Conservation (phyloP, 352 stramenopile genomes). For the Globisporangium middletonii region DNA sequence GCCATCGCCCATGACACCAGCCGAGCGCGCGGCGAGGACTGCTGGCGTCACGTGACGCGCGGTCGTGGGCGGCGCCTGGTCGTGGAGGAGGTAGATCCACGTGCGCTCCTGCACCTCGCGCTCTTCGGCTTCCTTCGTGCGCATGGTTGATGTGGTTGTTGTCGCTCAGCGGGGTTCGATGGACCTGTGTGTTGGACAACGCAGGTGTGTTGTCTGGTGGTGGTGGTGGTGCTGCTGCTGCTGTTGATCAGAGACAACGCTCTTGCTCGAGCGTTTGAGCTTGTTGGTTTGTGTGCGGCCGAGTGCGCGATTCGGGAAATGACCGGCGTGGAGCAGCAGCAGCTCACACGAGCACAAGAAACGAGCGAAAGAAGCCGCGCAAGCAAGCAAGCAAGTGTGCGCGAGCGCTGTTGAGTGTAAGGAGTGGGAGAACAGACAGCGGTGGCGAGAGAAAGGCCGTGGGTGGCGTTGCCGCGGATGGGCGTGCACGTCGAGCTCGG, state of each 20-base stretch:
- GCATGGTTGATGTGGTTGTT: conserved; percentile 3
- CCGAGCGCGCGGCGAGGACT: conserved; percentile 11
- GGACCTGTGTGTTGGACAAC: conserved; percentile 5
- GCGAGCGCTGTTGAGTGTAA: conserved; percentile 7
- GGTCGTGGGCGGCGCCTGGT: conserved; percentile 10
- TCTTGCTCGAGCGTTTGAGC: background rate
- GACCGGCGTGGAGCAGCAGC: background rate
- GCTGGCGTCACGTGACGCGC: conserved; percentile 11
- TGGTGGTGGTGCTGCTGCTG: background rate
- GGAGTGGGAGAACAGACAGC: background rate
- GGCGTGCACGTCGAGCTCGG: background rate
- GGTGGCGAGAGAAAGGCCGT: background rate
- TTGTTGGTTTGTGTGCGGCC: background rate
- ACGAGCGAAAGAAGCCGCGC: conserved; percentile 1
- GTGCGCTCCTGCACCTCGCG: conserved; percentile 12
- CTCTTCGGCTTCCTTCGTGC: conserved; percentile 15
- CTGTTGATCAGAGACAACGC: background rate
- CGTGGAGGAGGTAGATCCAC: conserved; percentile 19
- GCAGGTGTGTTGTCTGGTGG: background rate
- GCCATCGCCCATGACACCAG: conserved; percentile 6
- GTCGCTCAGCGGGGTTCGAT: background rate
- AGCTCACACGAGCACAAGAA: conserved; percentile 2
- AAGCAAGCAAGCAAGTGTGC: background rate
- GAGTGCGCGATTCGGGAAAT: conserved; percentile 12
- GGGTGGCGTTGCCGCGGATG: background rate